Percentiles rank a stretch among this genome's conserved stretches.
These are phyloP conservation scores for Syzygium aromaticum DNA, from an alignment of 345 rosid species.

Conservation along the genomic window DNA sequence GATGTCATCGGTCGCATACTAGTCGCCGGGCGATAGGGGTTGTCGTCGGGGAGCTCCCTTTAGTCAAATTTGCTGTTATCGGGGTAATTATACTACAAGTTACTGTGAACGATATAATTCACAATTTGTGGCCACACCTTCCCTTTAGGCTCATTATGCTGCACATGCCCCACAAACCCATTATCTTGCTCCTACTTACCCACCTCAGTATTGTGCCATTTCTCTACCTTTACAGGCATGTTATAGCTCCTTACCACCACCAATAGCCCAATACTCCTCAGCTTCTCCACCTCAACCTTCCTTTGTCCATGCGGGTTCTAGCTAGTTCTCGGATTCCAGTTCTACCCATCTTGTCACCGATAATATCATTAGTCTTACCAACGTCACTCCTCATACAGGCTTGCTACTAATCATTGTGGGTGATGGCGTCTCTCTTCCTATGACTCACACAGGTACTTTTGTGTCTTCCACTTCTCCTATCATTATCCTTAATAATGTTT, in stretches of 20 bases:
- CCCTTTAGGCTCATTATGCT: background rate
- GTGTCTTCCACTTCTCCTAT: background rate
- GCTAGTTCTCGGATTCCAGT: background rate
- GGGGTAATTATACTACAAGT: background rate
- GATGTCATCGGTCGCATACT: rapidly evolving
- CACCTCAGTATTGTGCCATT: background rate
- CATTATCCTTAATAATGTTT: no score
- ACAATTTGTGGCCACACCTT: background rate
- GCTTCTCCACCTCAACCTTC: background rate
- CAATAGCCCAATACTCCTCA: background rate
- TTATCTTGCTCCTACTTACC: background rate
- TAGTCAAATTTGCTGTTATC: background rate
- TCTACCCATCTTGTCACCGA: background rate
- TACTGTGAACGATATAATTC: background rate
- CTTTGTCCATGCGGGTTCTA: background rate
- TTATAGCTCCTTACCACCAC: background rate
- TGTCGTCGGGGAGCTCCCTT: background rate
- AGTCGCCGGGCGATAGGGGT: background rate
- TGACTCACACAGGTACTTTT: background rate
- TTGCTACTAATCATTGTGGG: no score
- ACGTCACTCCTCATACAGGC: background rate
- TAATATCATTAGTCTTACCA: background rate
- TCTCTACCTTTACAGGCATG: background rate
- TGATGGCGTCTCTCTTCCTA: no score
- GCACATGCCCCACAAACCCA: background rate